Evolutionary conservation across 305 asterid genomes (phyloP).

Genomic region (Solanum chacoense): DNA sequence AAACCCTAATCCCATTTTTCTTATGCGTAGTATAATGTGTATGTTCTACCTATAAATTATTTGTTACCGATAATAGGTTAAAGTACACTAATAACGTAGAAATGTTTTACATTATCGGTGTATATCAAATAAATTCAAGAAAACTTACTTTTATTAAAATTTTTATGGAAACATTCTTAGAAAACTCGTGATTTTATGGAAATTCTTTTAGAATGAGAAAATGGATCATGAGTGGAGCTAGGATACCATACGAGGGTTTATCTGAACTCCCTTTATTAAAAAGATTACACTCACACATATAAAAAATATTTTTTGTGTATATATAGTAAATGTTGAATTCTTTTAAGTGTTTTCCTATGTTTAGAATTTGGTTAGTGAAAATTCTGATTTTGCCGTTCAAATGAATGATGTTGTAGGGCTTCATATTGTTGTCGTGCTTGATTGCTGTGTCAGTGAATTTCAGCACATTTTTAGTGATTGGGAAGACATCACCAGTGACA

Average conservation of each 20-base stretch:
- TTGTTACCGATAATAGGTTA: not conserved
- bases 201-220: not conserved
- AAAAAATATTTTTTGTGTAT: no score
- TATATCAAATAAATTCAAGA: not conserved
- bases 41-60: not conserved
- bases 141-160: not conserved
- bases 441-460: constrained; percentile 29
- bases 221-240: not conserved
- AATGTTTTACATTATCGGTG: not conserved
- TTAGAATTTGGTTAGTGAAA: not conserved
- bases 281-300: not conserved
- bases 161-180: not conserved
- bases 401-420: constrained; percentile 9
- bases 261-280: not conserved
- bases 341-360: not conserved
- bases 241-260: not conserved
- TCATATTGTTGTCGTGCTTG: constrained; percentile 24
- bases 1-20: not conserved
- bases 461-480: constrained; percentile 26
- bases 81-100: not conserved
- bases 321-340: not conserved
- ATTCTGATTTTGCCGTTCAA: not conserved
- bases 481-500: constrained; percentile 30
- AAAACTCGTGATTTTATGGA: not conserved
- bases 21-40: not conserved